Conservation (phyloP, 345 rosid genomes). For the Rhodomyrtus tomentosa region DNA sequence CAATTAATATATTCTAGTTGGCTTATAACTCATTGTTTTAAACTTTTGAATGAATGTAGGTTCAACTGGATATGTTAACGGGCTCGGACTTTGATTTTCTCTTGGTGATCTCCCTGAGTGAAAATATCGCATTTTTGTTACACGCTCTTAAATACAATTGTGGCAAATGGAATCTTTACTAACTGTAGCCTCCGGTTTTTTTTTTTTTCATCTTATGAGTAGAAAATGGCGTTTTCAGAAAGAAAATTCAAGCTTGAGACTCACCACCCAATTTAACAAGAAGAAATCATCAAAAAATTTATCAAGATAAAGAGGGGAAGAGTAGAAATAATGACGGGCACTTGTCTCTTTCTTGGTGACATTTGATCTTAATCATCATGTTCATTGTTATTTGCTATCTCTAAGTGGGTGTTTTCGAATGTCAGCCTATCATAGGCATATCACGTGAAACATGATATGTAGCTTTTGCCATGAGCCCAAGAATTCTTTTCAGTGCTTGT, state of each 20-base stretch:
- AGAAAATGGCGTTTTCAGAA: not conserved
- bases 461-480: not conserved
- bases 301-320: not conserved
- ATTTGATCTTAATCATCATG: not conserved
- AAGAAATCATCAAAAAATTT: not conserved
- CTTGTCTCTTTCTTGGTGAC: not conserved
- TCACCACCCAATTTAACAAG: not conserved
- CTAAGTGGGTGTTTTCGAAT: not conserved
- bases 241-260: not conserved
- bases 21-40: too few relatives aligned
- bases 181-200: not conserved
- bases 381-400: not conserved
- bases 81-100: too few relatives aligned
- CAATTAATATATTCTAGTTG: too few relatives aligned
- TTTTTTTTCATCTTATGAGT: not conserved
- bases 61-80: too few relatives aligned
- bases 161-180: not conserved
- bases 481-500: not conserved
- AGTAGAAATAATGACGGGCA: not conserved
- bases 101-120: too few relatives aligned
- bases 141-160: too few relatives aligned
- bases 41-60: too few relatives aligned
- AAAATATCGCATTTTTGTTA: too few relatives aligned
- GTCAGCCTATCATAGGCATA: not conserved
- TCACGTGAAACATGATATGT: not conserved